phyloP scores from a whole-genome alignment of 2,329 filamentous ascomycete species.

The Claviceps digitariae region DNA sequence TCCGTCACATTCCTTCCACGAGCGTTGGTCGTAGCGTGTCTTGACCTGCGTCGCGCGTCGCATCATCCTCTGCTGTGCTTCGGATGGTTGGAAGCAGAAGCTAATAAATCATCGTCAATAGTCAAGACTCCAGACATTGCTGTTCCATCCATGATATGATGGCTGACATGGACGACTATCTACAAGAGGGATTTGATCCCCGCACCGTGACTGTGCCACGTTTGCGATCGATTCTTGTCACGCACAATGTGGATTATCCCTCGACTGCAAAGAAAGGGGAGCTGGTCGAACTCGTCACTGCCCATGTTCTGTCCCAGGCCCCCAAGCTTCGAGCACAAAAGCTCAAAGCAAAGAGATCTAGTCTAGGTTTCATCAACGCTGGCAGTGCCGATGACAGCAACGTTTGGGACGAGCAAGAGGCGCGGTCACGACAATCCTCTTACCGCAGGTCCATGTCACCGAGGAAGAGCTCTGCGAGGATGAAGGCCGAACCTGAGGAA shows the following conservation, averaged over 20 bases:
- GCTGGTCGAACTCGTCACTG: conserved; percentile 71
- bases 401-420: conserved; percentile 46
- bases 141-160: conserved; percentile 29
- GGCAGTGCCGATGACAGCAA: conserved; percentile 53
- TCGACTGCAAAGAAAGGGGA: conserved; percentile 85
- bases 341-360: conserved; percentile 70
- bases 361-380: conserved; percentile 65
- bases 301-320: conserved; percentile 65
- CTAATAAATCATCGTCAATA: conserved; percentile 4
- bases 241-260: conserved; percentile 74
- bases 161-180: conserved; percentile 66
- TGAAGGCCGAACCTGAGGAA: conserved; percentile 40
- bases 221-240: conserved; percentile 80
- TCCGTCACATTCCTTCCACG: background rate
- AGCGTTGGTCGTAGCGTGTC: background rate
- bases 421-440: conserved; percentile 33
- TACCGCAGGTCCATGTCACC: conserved; percentile 41
- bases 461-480: conserved; percentile 36
- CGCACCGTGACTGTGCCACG: conserved; percentile 72
- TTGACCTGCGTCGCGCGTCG: background rate
- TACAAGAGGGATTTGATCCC: conserved; percentile 78
- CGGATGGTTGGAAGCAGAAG: background rate
- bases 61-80: background rate
- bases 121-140: background rate
- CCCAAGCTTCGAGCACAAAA: conserved; percentile 62